These are phyloP conservation scores for Lotmaria passim DNA, from an alignment of 208 protist genomes.

Conservation along the genomic window DNA sequence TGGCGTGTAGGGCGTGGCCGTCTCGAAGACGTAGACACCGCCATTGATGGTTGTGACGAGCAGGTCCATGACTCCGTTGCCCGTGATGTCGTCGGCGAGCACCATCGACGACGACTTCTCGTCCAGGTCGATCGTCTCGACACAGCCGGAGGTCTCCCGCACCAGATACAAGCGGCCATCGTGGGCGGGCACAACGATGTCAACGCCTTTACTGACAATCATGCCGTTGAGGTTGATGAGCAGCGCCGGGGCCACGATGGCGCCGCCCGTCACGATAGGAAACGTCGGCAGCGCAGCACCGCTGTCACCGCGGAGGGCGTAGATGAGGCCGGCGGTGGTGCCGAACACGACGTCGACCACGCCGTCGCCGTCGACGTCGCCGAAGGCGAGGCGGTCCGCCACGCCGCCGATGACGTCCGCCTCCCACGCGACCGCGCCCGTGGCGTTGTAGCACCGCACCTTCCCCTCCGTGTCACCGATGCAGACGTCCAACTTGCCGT, in stretches of 20 bases:
- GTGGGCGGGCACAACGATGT: constrained; percentile 84
- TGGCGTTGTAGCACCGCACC: constrained; percentile 79
- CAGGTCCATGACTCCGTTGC: constrained; percentile 90
- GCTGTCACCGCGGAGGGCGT: constrained; percentile 71
- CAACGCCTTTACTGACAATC: constrained; percentile 40
- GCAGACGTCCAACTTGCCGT: constrained; percentile 89
- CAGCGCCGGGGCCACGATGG: constrained; percentile 74
- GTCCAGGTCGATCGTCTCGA: constrained; percentile 90
- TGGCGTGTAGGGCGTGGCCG: constrained; percentile 67
- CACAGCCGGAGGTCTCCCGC: constrained; percentile 71
- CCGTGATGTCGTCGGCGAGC: constrained; percentile 90
- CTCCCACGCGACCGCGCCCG: constrained; percentile 80
- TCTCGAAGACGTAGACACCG: constrained; percentile 89
- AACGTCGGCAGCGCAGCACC: constrained; percentile 68
- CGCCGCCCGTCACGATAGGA: constrained; percentile 75
- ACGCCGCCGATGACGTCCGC: constrained; percentile 62
- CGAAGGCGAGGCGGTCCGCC: constrained; percentile 73
- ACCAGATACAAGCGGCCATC: constrained; percentile 93
- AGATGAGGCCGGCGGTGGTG: constrained; percentile 83
- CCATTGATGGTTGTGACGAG: constrained; percentile 88
- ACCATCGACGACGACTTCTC: constrained; percentile 90
- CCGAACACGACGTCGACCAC: constrained; percentile 86
- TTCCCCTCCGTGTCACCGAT: constrained; percentile 84
- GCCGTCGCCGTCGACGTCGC: constrained; percentile 92
- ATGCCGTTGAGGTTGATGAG: constrained; percentile 66